A percentile compares a stretch with the other conserved stretches of the same genome.
These are phyloP conservation scores for Eucalyptus sp. DNA, from an alignment of 345 rosid genomes.

Conservation along the genomic window DNA sequence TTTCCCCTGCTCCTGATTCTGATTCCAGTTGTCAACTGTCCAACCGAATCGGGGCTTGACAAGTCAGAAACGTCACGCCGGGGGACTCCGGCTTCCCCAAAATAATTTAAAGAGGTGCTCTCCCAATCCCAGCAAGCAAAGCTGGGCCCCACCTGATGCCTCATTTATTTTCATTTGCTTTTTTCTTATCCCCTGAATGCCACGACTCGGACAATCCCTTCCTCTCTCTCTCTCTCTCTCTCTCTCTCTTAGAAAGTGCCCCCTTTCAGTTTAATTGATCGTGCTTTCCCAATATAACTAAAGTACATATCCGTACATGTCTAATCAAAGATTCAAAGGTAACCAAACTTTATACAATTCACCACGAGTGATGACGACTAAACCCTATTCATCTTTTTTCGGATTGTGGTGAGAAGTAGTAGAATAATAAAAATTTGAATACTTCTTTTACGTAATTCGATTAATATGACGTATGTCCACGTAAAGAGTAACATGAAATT, in stretches of 20 bases:
- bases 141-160: too few relatives aligned
- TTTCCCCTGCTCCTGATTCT: too few relatives aligned
- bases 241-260: not conserved
- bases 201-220: not conserved
- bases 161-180: not conserved
- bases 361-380: not conserved
- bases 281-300: not conserved
- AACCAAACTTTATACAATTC: not conserved
- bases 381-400: not conserved
- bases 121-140: not conserved
- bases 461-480: not conserved
- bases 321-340: not conserved
- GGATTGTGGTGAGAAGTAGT: too few relatives aligned
- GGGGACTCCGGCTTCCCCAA: accelerated
- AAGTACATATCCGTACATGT: not conserved
- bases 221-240: not conserved
- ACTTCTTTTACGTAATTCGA: not conserved
- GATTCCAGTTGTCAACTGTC: not conserved
- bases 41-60: not conserved
- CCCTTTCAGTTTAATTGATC: not conserved
- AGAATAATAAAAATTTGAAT: not conserved
- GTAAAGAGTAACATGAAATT: accelerated
- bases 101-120: not conserved
- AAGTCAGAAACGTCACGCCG: not conserved
- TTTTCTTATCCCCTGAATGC: not conserved